phyloP scores from a whole-genome alignment of 2,329 filamentous ascomycete species.

The Curvularia verruculosa region DNA sequence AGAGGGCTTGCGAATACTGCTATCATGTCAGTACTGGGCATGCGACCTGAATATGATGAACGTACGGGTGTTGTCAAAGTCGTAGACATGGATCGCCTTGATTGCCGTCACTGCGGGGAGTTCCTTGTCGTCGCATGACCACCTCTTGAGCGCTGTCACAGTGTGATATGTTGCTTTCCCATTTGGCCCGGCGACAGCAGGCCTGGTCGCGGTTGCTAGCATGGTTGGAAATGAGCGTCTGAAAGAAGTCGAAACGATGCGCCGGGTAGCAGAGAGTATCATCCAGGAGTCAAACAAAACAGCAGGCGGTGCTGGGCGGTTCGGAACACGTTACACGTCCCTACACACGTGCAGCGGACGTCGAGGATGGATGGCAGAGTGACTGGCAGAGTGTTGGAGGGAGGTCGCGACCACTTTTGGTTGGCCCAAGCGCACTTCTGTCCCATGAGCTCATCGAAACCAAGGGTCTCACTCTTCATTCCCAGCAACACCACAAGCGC shows the following conservation, averaged over 20 bases:
- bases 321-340: slow-evolving; percentile 1
- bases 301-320: neutral
- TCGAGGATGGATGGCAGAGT: slow-evolving; percentile 8
- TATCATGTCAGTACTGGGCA: slow-evolving; percentile 10
- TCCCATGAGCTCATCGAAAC: slow-evolving; percentile 21
- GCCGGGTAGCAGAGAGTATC: slow-evolving; percentile 33
- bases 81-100: slow-evolving; percentile 87
- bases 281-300: slow-evolving; percentile 21
- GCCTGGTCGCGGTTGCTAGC: slow-evolving; percentile 41
- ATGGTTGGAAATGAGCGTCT: slow-evolving; percentile 38
- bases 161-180: slow-evolving; percentile 56
- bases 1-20: slow-evolving; percentile 88
- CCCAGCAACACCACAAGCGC: slow-evolving; percentile 23
- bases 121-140: slow-evolving; percentile 78
- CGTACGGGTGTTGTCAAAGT: slow-evolving; percentile 95
- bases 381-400: slow-evolving; percentile 2
- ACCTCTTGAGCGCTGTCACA: slow-evolving; percentile 77
- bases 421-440: slow-evolving; percentile 26
- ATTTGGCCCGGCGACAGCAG: slow-evolving; percentile 36
- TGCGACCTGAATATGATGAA: slow-evolving; percentile 9
- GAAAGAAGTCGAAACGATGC: slow-evolving; percentile 19
- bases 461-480: neutral
- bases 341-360: slow-evolving; percentile 11
- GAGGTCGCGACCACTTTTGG: slow-evolving; percentile 26
- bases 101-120: slow-evolving; percentile 75